Percentiles rank a stretch among this genome's conserved stretches.
These are phyloP conservation scores for Pyronema omphalodes DNA, from an alignment of 495 filamentous ascomycete species.

Conservation along the genomic window DNA sequence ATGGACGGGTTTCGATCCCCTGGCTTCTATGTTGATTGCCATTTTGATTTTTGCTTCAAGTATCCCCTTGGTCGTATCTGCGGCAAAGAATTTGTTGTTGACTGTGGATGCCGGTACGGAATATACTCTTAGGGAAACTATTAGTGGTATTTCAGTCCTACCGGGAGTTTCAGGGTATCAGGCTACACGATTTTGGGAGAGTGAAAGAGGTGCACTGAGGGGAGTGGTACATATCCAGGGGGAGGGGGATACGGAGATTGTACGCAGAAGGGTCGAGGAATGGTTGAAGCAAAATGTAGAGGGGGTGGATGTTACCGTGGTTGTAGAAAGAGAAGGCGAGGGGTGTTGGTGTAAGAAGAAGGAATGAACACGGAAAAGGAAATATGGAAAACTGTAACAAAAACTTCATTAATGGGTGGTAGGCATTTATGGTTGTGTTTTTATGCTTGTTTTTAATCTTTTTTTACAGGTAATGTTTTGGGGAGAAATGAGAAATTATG, in stretches of 20 bases:
- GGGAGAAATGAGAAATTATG: neutral
- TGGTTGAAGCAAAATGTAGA: slow-evolving; percentile 37
- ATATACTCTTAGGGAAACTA: slow-evolving; percentile 67
- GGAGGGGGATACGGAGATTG: slow-evolving; percentile 55
- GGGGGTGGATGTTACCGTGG: slow-evolving; percentile 53
- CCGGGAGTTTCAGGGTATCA: slow-evolving; percentile 71
- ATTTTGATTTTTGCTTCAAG: slow-evolving; percentile 79
- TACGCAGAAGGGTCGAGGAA: slow-evolving; percentile 44
- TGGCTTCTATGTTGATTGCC: slow-evolving; percentile 87
- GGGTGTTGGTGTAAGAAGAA: slow-evolving; percentile 56
- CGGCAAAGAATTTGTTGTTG: slow-evolving; percentile 62
- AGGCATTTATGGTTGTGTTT: neutral
- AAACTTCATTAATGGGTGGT: neutral
- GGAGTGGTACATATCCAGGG: slow-evolving; percentile 75
- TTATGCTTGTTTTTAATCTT: neutral
- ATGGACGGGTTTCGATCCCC: slow-evolving; percentile 89
- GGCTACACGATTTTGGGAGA: slow-evolving; percentile 86
- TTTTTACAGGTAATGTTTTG: neutral
- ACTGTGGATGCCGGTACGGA: slow-evolving; percentile 72
- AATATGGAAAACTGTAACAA: neutral
- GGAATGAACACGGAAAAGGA: neutral
- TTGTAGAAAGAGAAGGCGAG: slow-evolving; percentile 56
- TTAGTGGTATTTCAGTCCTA: slow-evolving; percentile 65
- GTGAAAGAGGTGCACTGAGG: slow-evolving; percentile 37
- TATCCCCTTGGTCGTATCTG: slow-evolving; percentile 68